These are phyloP conservation scores for Globisporangium perplexum DNA, from an alignment of 352 stramenopile genomes.

Conservation along the genomic window DNA sequence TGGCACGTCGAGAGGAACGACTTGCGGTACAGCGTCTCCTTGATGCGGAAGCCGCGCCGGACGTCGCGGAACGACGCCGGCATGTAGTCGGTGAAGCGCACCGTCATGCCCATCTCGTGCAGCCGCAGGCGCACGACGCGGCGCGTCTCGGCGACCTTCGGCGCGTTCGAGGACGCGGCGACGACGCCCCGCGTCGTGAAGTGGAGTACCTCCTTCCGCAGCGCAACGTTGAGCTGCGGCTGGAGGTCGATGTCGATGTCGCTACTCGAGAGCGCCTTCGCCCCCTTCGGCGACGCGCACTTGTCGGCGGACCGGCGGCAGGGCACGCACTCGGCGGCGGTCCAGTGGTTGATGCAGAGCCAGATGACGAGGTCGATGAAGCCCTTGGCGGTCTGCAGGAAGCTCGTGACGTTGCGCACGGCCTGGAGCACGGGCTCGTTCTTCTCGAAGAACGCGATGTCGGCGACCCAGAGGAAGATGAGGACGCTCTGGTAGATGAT, in stretches of 20 bases:
- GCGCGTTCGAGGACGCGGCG: slow-evolving; percentile 61
- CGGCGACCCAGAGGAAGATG: slow-evolving; percentile 71
- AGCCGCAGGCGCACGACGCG: slow-evolving; percentile 67
- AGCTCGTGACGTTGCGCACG: slow-evolving; percentile 57
- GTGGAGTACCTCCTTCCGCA: slow-evolving; percentile 86
- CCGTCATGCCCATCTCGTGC: slow-evolving; percentile 77
- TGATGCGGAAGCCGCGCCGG: slow-evolving; percentile 70
- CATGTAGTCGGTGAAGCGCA: slow-evolving; percentile 77
- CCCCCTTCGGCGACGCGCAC: slow-evolving; percentile 9
- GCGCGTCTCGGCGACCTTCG: slow-evolving; percentile 35
- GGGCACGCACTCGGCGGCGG: slow-evolving; percentile 20
- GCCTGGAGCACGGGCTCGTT: slow-evolving; percentile 20
- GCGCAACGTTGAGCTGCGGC: slow-evolving; percentile 78
- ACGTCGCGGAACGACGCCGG: slow-evolving; percentile 73
- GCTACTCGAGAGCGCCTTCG: slow-evolving; percentile 46
- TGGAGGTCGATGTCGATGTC: slow-evolving; percentile 79
- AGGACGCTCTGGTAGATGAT: slow-evolving; percentile 81
- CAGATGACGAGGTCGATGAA: slow-evolving; percentile 85
- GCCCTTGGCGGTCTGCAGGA: slow-evolving; percentile 68
- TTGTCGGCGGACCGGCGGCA: background rate
- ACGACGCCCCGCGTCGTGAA: slow-evolving; percentile 86
- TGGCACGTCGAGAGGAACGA: slow-evolving; percentile 80
- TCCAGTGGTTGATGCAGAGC: slow-evolving; percentile 65
- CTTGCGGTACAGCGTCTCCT: slow-evolving; percentile 68
- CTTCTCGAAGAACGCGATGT: slow-evolving; percentile 45